Percentiles rank a stretch among this genome's conserved stretches.
These are phyloP conservation scores for Erysimum pusillum DNA, from an alignment of 441 rosid species.

Conservation along the genomic window DNA sequence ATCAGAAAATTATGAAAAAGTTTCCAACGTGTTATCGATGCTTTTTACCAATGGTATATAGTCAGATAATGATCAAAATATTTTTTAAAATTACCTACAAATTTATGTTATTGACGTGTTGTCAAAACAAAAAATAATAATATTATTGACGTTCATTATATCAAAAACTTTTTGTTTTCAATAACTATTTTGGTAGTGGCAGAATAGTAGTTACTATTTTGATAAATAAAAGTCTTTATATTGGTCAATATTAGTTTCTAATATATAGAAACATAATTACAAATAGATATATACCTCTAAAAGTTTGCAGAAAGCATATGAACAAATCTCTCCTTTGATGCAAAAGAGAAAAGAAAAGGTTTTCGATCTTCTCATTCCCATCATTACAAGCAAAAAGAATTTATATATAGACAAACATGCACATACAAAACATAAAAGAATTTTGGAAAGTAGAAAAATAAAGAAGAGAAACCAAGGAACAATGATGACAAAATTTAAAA, in stretches of 20 bases:
- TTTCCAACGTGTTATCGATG: neutral
- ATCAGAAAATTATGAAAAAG: neutral
- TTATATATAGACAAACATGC: slow-evolving; percentile 24
- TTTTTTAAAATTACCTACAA: too few species aligned
- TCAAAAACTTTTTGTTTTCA: neutral
- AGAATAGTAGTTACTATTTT: neutral
- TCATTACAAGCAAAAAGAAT: slow-evolving; percentile 49
- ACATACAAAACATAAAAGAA: slow-evolving; percentile 31
- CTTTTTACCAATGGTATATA: neutral
- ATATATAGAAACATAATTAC: slow-evolving; percentile 45
- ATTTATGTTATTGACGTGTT: too few species aligned
- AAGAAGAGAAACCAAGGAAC: slow-evolving; percentile 33
- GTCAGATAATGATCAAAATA: neutral
- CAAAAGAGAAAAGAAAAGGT: slow-evolving; percentile 50
- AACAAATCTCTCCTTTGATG: slow-evolving; percentile 43
- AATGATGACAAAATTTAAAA: slow-evolving; percentile 53
- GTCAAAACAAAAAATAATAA: too few species aligned
- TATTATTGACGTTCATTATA: neutral
- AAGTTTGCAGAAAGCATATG: slow-evolving; percentile 41
- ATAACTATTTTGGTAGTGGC: neutral
- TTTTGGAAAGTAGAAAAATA: slow-evolving; percentile 22
- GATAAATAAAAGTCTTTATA: neutral
- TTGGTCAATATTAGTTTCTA: slow-evolving; percentile 20
- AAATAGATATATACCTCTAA: slow-evolving; percentile 69
- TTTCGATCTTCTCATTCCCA: slow-evolving; percentile 50